A percentile compares a stretch with the other conserved stretches of the same genome.
Conservation (phyloP, 176 grass and related monocot genomes). For the Alloteropsis semialata region DNA sequence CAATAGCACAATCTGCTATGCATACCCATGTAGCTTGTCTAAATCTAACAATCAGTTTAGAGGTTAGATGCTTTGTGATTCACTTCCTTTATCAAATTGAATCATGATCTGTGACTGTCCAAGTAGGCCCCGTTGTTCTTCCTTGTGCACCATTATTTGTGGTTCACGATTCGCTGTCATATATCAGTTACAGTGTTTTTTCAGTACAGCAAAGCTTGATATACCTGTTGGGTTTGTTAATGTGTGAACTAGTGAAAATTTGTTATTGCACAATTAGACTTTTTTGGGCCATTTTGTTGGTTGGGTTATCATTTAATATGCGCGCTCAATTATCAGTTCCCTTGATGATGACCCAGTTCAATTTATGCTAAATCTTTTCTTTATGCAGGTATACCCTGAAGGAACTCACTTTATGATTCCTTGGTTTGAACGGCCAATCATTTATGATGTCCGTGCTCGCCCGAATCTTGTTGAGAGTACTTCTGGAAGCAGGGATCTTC, state of each 20-base stretch:
- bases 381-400: slow-evolving; percentile 74
- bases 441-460: slow-evolving; percentile 88
- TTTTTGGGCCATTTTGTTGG: background rate
- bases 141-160: background rate
- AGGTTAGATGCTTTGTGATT: background rate
- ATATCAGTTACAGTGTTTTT: background rate
- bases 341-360: background rate
- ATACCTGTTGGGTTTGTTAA: background rate
- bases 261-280: background rate
- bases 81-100: background rate
- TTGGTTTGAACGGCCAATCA: slow-evolving; percentile 84
- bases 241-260: background rate
- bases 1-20: background rate
- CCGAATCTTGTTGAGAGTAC: slow-evolving; percentile 95
- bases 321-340: background rate
- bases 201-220: background rate
- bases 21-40: background rate
- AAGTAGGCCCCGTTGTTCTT: background rate
- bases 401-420: slow-evolving; percentile 95
- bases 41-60: background rate
- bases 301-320: background rate
- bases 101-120: background rate
- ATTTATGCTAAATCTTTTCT: background rate
- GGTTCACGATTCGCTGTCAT: background rate
- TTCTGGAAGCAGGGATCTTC: slow-evolving; percentile 84